These are phyloP conservation scores for Zasmidium citrigriseum DNA, from an alignment of 2,329 filamentous ascomycete species.

Conservation along the genomic window DNA sequence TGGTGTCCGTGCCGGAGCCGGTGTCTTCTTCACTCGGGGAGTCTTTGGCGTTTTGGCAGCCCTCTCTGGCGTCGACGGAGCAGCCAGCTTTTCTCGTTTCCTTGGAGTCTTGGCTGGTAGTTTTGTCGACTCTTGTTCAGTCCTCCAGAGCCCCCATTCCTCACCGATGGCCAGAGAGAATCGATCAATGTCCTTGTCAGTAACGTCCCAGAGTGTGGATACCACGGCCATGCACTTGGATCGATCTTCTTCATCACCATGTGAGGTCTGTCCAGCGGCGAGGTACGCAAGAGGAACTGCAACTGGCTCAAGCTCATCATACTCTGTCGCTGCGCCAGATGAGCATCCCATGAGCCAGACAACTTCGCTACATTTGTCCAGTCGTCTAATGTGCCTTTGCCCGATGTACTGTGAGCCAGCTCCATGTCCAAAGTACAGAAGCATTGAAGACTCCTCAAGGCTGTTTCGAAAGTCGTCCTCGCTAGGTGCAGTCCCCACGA, in stretches of 20 bases:
- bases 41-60: slow-evolving; percentile 36
- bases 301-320: slow-evolving; percentile 86
- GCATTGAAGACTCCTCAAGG: slow-evolving; percentile 66
- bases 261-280: slow-evolving; percentile 74
- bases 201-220: slow-evolving; percentile 96
- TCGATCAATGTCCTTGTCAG: slow-evolving; percentile 93
- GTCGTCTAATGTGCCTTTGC: slow-evolving; percentile 74
- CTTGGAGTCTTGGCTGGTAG: slow-evolving; percentile 30
- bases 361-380: slow-evolving; percentile 47
- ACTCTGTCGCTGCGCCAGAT: slow-evolving; percentile 76
- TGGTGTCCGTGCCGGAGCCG: slow-evolving; percentile 31
- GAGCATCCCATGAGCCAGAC: slow-evolving; percentile 94
- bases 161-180: slow-evolving; percentile 80
- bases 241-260: slow-evolving; percentile 5
- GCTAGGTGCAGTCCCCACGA: slow-evolving; percentile 68
- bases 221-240: slow-evolving; percentile 67
- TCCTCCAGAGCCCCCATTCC: slow-evolving; percentile 73
- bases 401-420: slow-evolving; percentile 94
- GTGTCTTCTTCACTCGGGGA: slow-evolving; percentile 34
- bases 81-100: slow-evolving; percentile 25
- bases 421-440: slow-evolving; percentile 96
- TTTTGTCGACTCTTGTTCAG: slow-evolving; percentile 21
- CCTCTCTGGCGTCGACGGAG: slow-evolving; percentile 32
- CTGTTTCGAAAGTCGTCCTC: slow-evolving; percentile 75
- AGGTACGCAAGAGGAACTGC: slow-evolving; percentile 92